These are phyloP conservation scores for Verbena officinalis DNA, from an alignment of 257 asterid species.

Conservation along the genomic window DNA sequence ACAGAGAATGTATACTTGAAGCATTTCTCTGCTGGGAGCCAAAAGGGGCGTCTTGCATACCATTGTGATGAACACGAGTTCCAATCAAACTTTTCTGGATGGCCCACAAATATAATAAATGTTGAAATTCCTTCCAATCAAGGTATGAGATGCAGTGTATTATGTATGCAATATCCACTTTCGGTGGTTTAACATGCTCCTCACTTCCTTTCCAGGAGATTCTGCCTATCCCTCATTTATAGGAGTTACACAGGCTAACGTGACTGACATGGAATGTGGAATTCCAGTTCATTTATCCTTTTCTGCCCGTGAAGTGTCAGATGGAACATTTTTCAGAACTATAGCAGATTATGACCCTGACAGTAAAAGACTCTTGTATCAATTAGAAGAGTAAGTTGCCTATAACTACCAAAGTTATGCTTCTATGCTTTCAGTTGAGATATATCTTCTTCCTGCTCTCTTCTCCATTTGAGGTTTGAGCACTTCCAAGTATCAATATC, in stretches of 20 bases:
- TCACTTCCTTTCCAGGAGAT: slow-evolving; percentile 53
- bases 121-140: slow-evolving; percentile 78
- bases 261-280: slow-evolving; percentile 73
- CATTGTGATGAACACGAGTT: slow-evolving; percentile 74
- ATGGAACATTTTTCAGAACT: slow-evolving; percentile 85
- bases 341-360: slow-evolving; percentile 89
- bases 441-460: slow-evolving; percentile 20
- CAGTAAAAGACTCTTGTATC: slow-evolving; percentile 69
- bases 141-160: slow-evolving; percentile 49
- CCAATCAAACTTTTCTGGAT: slow-evolving; percentile 82
- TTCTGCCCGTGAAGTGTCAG: slow-evolving; percentile 96
- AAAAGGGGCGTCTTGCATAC: slow-evolving; percentile 60
- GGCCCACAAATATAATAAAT: slow-evolving; percentile 94
- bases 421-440: slow-evolving; percentile 24
- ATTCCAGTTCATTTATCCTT: slow-evolving; percentile 85
- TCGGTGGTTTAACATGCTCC: slow-evolving; percentile 32
- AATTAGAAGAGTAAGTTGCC: slow-evolving; percentile 65
- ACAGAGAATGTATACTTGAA: slow-evolving; percentile 70
- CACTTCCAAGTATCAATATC: neutral
- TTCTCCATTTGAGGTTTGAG: slow-evolving; percentile 7
- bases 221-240: slow-evolving; percentile 80
- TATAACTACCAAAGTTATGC: slow-evolving; percentile 22
- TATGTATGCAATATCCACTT: slow-evolving; percentile 6
- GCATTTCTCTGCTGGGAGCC: slow-evolving; percentile 68
- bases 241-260: slow-evolving; percentile 56